phyloP scores from a whole-genome alignment of 352 stramenopile genomes.

The Pythium utonaiense region DNA sequence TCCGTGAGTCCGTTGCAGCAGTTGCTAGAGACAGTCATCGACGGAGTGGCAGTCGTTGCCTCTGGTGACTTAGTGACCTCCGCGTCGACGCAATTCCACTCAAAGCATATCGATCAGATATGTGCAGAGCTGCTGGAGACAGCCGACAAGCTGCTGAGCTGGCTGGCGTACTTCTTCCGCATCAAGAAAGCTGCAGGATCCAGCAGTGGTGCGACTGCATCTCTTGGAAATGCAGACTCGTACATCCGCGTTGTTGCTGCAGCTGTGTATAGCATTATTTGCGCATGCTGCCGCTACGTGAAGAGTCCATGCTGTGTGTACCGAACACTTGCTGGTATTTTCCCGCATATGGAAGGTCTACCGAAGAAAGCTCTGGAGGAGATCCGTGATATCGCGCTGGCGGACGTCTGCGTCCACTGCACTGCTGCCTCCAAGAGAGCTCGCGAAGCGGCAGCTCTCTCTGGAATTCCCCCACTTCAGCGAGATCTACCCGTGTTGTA shows the following conservation, averaged over 20 bases:
- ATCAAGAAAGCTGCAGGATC: slow-evolving; percentile 29
- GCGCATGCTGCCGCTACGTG: slow-evolving; percentile 55
- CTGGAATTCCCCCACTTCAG: slow-evolving; percentile 41
- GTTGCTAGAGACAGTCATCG: slow-evolving; percentile 60
- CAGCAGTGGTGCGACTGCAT: background rate
- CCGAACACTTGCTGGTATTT: slow-evolving; percentile 56
- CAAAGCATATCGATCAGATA: slow-evolving; percentile 59
- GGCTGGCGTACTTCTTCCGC: slow-evolving; percentile 62
- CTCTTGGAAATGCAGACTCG: slow-evolving; percentile 25
- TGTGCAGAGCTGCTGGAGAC: slow-evolving; percentile 57
- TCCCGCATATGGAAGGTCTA: slow-evolving; percentile 62
- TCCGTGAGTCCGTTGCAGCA: slow-evolving; percentile 36
- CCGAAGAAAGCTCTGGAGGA: slow-evolving; percentile 49
- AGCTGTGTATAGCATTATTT: slow-evolving; percentile 75
- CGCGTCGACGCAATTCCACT: slow-evolving; percentile 50
- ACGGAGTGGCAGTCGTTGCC: slow-evolving; percentile 45
- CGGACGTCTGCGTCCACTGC: slow-evolving; percentile 58
- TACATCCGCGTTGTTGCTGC: slow-evolving; percentile 62
- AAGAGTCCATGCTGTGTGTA: slow-evolving; percentile 71
- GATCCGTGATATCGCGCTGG: slow-evolving; percentile 46
- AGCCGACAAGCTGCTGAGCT: slow-evolving; percentile 50
- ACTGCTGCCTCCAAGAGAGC: background rate
- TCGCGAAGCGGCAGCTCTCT: background rate
- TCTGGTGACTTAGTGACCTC: slow-evolving; percentile 52
- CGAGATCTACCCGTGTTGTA: slow-evolving; percentile 66